A percentile compares a stretch with the other conserved stretches of the same genome.
These are phyloP conservation scores for Uncinocarpus reesii DNA, from an alignment of 2,329 filamentous ascomycete species.

Conservation along the genomic window DNA sequence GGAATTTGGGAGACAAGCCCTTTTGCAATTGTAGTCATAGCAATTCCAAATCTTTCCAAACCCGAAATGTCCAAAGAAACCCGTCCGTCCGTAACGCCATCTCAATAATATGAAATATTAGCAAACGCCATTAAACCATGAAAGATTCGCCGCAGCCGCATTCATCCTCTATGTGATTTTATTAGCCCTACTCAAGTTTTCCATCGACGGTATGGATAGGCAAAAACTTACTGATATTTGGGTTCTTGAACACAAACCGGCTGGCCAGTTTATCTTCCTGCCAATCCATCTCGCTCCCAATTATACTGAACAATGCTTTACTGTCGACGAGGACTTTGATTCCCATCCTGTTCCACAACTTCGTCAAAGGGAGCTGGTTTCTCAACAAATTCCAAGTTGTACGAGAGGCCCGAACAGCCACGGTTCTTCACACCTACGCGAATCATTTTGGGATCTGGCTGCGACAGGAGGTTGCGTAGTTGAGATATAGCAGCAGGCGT, in stretches of 20 bases:
- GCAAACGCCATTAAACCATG: conserved; percentile 52
- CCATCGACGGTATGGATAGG: neutral
- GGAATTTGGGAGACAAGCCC: neutral
- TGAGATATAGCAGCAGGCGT: conserved; percentile 71
- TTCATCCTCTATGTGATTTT: conserved; percentile 64
- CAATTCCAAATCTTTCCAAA: neutral
- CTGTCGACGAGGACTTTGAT: conserved; percentile 94
- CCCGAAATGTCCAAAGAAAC: too few relatives aligned
- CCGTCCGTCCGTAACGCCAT: conserved; percentile 1
- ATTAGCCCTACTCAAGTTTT: conserved; percentile 19
- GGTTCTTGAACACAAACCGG: conserved; percentile 89
- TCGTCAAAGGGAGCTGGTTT: conserved; percentile 83
- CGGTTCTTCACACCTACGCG: conserved; percentile 88
- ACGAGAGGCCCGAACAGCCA: conserved; percentile 86
- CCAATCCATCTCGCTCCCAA: conserved; percentile 99
- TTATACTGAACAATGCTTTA: conserved; percentile 95
- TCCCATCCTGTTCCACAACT: conserved; percentile 84
- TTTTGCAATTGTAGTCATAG: neutral
- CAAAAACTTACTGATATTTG: conserved; percentile 87
- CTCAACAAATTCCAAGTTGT: conserved; percentile 91
- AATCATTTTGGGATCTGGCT: conserved; percentile 85
- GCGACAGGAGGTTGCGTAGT: conserved; percentile 63
- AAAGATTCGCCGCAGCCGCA: conserved; percentile 96
- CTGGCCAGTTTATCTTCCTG: conserved; percentile 87
- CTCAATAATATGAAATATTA: neutral